A percentile compares a stretch with the other conserved stretches of the same genome.
Conservation (phyloP, 2,329 filamentous ascomycete species). For the Hymenoscyphus fraxineus region DNA sequence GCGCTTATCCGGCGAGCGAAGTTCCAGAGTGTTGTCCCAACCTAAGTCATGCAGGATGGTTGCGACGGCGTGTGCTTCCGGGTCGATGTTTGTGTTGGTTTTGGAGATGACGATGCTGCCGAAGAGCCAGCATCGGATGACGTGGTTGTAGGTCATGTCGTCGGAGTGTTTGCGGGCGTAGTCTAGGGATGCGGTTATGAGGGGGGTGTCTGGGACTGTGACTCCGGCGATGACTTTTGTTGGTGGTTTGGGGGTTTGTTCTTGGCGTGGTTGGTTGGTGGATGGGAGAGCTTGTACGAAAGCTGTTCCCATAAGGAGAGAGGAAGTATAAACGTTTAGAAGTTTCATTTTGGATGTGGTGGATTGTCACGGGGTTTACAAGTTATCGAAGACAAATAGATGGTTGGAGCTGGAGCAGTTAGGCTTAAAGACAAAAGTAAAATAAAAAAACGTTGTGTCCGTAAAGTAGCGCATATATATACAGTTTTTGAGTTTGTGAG, state of each 20-base stretch:
- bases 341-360: not conserved
- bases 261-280: not conserved
- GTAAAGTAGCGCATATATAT: not conserved
- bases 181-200: constrained; percentile 35
- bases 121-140: constrained; percentile 38
- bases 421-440: not conserved
- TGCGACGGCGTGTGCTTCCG: constrained; percentile 34
- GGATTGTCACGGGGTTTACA: not conserved
- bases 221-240: constrained; percentile 34
- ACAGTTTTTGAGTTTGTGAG: not conserved
- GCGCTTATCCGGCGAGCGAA: constrained; percentile 43
- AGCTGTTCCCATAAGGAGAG: not conserved
- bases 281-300: not conserved
- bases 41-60: constrained; percentile 44
- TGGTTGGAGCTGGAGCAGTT: not conserved
- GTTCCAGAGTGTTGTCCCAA: constrained; percentile 37
- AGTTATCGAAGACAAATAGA: not conserved
- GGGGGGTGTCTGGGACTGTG: constrained; percentile 36
- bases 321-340: not conserved
- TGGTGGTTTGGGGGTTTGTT: not conserved
- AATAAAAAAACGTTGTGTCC: not conserved
- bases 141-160: constrained; percentile 39
- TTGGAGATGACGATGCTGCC: constrained; percentile 21
- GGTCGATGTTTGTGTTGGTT: not conserved
- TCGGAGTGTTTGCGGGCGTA: constrained; percentile 33